Percentiles rank a stretch among this genome's conserved stretches.
phyloP scores from a whole-genome alignment of 2,329 filamentous ascomycete species.

The Celoporthe dispersa region DNA sequence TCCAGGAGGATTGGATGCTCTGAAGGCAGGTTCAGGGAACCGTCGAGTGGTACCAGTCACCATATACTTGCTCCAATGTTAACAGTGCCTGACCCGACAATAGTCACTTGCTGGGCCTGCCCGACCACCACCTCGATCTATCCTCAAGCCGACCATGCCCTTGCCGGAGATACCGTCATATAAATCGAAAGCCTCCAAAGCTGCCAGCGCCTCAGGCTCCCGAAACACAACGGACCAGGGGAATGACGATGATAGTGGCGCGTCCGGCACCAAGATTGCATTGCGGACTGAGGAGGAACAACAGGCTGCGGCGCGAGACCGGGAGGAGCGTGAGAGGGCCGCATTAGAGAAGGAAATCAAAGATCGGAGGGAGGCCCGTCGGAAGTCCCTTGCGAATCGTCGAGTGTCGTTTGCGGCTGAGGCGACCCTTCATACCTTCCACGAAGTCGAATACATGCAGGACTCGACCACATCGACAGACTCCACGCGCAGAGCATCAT shows the following conservation, averaged over 20 bases:
- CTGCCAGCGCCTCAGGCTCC: slow-evolving; percentile 43
- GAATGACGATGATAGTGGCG: slow-evolving; percentile 39
- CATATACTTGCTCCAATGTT: slow-evolving; percentile 39
- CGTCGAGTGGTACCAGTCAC: slow-evolving; percentile 69
- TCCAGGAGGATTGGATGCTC: slow-evolving; percentile 83
- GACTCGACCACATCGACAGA: slow-evolving; percentile 85
- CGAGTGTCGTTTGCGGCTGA: slow-evolving; percentile 97
- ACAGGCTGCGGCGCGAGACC: slow-evolving; percentile 69
- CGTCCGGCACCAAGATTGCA: slow-evolving; percentile 61
- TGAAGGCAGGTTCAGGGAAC: slow-evolving; percentile 77
- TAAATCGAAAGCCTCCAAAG: slow-evolving; percentile 58
- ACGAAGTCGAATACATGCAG: slow-evolving; percentile 86
- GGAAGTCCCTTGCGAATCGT: slow-evolving; percentile 91
- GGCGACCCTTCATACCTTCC: slow-evolving; percentile 95
- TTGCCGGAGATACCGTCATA: slow-evolving; percentile 69
- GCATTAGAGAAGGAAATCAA: slow-evolving; percentile 64
- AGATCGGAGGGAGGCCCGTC: slow-evolving; percentile 81
- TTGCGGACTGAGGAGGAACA: slow-evolving; percentile 72
- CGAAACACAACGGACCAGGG: slow-evolving; percentile 53
- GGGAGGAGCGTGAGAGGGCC: slow-evolving; percentile 67
- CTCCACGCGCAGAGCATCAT: slow-evolving; percentile 74
- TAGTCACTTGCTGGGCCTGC: slow-evolving; percentile 61
- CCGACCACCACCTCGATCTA: slow-evolving; percentile 65
- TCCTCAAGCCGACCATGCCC: slow-evolving; percentile 80
- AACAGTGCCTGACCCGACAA: slow-evolving; percentile 32